Conservation (phyloP, 2,329 filamentous ascomycete species). For the Ambrosiella cleistominuta region DNA sequence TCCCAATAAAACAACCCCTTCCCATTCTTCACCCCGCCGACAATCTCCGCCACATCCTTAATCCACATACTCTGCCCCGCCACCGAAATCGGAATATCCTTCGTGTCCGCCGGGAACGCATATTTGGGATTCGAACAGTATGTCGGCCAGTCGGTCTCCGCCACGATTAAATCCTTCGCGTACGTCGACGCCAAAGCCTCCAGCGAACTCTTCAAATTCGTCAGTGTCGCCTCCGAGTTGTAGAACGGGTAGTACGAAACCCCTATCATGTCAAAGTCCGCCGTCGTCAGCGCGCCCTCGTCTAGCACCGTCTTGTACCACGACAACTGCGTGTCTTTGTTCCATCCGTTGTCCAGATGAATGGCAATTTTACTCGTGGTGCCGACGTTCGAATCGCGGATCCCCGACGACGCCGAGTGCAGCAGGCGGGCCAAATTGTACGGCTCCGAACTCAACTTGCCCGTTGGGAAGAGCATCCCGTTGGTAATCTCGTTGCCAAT, state of each 20-base stretch:
- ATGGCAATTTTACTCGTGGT: constrained; percentile 52
- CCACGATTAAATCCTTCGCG: constrained; percentile 49
- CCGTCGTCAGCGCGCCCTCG: constrained; percentile 28
- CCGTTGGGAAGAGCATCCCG: constrained; percentile 50
- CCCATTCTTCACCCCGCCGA: constrained; percentile 35
- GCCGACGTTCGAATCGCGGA: constrained; percentile 42
- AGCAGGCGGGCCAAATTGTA: constrained; percentile 46
- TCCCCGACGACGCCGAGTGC: constrained; percentile 43
- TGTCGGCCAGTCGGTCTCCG: constrained; percentile 54
- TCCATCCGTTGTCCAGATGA: constrained; percentile 61
- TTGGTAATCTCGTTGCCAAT: constrained; percentile 58
- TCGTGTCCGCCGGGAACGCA: constrained; percentile 42
- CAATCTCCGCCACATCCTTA: constrained; percentile 37
- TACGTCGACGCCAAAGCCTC: constrained; percentile 42
- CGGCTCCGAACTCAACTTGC: constrained; percentile 31
- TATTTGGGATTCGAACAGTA: constrained; percentile 40
- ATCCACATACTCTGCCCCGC: constrained; percentile 47
- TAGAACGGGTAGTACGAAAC: constrained; percentile 63
- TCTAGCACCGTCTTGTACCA: constrained; percentile 44
- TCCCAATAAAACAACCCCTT: constrained; percentile 58
- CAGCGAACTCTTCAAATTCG: constrained; percentile 36
- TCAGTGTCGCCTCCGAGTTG: constrained; percentile 38
- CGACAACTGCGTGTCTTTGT: constrained; percentile 46
- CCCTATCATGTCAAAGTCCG: constrained; percentile 54
- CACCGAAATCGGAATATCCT: constrained; percentile 41